Conservation (phyloP, 1,139 yeast genomes). For the Nakaseomyces nivariensis region DNA sequence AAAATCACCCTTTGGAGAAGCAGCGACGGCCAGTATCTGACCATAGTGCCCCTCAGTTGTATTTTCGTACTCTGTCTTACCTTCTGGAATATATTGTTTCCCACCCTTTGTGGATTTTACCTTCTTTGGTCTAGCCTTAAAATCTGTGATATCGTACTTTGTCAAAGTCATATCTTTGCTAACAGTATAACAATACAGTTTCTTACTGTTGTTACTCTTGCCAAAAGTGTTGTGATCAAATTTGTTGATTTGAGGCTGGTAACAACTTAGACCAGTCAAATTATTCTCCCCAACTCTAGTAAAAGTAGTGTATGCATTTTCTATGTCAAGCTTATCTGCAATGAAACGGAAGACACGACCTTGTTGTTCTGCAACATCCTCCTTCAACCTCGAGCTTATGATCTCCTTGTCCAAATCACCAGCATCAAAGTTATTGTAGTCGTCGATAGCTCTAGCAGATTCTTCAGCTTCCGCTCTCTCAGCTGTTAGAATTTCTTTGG, state of each 20-base stretch:
- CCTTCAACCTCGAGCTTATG: conserved; percentile 65
- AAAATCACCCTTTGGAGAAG: conserved; percentile 76
- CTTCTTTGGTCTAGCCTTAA: conserved; percentile 45
- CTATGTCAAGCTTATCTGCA: conserved; percentile 43
- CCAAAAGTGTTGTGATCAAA: conserved; percentile 16
- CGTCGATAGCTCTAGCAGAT: conserved; percentile 26
- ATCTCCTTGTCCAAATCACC: conserved; percentile 82
- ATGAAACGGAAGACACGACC: conserved; percentile 70
- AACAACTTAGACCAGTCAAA: conserved; percentile 36
- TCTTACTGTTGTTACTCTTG: conserved; percentile 14
- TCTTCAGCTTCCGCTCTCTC: conserved; percentile 7
- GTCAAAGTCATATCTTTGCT: conserved; percentile 75
- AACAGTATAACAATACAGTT: conserved; percentile 54
- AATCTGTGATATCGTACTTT: conserved; percentile 60
- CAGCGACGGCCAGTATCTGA: conserved; percentile 69
- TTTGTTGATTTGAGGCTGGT: conserved; percentile 29
- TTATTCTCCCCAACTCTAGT: conserved; percentile 54
- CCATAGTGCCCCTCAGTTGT: conserved; percentile 56
- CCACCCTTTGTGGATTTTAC: conserved; percentile 63
- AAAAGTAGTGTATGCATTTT: conserved; percentile 33
- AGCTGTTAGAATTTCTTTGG: conserved; percentile 31
- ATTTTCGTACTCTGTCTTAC: conserved; percentile 34
- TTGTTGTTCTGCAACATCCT: conserved; percentile 82
- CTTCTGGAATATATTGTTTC: conserved; percentile 35
- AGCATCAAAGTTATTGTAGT: conserved; percentile 72